Conservation (phyloP, 2,329 filamentous ascomycete species). For the Aspergillus bombycis region DNA sequence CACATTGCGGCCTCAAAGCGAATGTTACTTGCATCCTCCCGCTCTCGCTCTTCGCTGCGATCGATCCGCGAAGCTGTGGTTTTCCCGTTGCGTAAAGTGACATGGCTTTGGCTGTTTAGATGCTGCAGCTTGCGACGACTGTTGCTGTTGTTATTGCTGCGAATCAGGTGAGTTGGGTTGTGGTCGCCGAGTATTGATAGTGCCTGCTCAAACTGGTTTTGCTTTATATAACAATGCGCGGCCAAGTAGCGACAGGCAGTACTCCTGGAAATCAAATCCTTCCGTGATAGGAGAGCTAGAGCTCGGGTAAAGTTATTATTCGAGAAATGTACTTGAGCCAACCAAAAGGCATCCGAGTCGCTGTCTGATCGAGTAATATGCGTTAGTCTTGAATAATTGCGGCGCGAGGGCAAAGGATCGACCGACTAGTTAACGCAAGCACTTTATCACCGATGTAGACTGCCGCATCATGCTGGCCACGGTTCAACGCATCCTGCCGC, state of each 20-base stretch:
- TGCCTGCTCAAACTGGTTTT: conserved; percentile 86
- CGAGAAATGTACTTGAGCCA: conserved; percentile 96
- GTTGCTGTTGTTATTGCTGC: conserved; percentile 66
- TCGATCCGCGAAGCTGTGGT: conserved; percentile 54
- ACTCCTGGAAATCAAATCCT: conserved; percentile 79
- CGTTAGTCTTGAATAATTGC: background rate
- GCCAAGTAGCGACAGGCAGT: conserved; percentile 90
- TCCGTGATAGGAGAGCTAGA: conserved; percentile 79
- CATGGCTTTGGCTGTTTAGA: conserved; percentile 57
- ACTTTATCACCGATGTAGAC: conserved; percentile 98
- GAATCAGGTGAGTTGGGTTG: conserved; percentile 87
- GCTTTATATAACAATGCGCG: conserved; percentile 92
- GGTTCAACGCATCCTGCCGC: conserved; percentile 93
- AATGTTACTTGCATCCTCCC: conserved; percentile 73
- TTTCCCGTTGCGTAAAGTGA: conserved; percentile 52
- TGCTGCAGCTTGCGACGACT: conserved; percentile 72
- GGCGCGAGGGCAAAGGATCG: background rate
- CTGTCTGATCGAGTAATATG: conserved; percentile 62
- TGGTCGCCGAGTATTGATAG: conserved; percentile 84
- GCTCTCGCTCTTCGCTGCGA: conserved; percentile 62
- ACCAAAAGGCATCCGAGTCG: conserved; percentile 93
- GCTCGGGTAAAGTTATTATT: conserved; percentile 94
- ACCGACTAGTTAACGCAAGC: conserved; percentile 83
- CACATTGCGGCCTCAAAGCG: conserved; percentile 97
- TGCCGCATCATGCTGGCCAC: conserved; percentile 93